phyloP scores from a whole-genome alignment of 2,329 filamentous ascomycete genomes.

The Talaromyces sp. region DNA sequence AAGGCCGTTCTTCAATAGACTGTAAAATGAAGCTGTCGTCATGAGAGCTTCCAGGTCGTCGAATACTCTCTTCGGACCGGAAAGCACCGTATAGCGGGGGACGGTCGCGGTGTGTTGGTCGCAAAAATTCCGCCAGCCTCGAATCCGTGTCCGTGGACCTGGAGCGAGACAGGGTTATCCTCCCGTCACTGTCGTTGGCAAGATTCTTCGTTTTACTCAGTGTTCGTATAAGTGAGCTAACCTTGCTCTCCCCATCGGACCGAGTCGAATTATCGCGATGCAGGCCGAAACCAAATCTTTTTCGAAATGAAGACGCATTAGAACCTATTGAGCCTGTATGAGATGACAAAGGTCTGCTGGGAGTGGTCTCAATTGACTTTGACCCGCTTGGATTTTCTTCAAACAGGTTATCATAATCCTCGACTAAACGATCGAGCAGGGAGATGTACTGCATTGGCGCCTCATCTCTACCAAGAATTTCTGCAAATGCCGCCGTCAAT shows the following conservation, averaged over 20 bases:
- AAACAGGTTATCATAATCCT: slow-evolving; percentile 86
- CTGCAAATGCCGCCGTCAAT: slow-evolving; percentile 81
- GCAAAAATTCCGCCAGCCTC: slow-evolving; percentile 40
- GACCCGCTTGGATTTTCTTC: slow-evolving; percentile 53
- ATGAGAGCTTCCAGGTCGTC: slow-evolving; percentile 41
- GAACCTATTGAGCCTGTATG: slow-evolving; percentile 73
- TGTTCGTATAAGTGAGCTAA: slow-evolving; percentile 77
- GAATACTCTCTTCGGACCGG: slow-evolving; percentile 42
- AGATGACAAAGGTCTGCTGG: slow-evolving; percentile 55
- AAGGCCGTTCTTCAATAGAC: slow-evolving; percentile 47
- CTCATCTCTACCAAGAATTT: slow-evolving; percentile 73
- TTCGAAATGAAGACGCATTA: slow-evolving; percentile 78
- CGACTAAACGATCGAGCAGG: slow-evolving; percentile 78
- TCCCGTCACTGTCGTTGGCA: slow-evolving; percentile 60
- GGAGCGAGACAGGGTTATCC: slow-evolving; percentile 62
- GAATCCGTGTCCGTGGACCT: slow-evolving; percentile 71
- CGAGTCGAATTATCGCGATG: slow-evolving; percentile 71
- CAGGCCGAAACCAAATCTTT: slow-evolving; percentile 76
- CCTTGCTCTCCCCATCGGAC: slow-evolving; percentile 61
- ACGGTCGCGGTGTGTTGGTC: slow-evolving; percentile 54
- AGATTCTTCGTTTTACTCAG: slow-evolving; percentile 72
- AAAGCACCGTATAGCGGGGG: slow-evolving; percentile 45
- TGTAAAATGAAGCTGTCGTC: slow-evolving; percentile 45
- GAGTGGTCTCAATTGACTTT: slow-evolving; percentile 48
- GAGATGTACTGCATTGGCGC: slow-evolving; percentile 81